Evolutionary conservation across 805 yeast genomes (phyloP), one percentile per base, ranked within the genome.

Genomic region (Maudiozyma pseudohumilis): DNA sequence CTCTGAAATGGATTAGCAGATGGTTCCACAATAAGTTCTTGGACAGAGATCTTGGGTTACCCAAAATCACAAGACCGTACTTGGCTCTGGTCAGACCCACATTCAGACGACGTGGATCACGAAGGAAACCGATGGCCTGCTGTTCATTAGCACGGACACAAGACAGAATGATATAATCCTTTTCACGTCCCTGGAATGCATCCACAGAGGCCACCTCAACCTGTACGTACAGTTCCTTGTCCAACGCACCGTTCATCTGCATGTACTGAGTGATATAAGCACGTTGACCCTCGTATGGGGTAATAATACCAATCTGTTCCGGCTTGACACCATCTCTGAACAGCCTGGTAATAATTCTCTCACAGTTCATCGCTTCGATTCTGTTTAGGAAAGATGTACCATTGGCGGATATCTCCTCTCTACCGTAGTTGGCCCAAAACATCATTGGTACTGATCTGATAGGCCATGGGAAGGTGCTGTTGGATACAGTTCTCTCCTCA

Each of bases 111-210:
- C 95, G 69, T 18, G 87, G 84, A 50, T 86, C 95, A 45, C 77
- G 73, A 55, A 86, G 68, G 60, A 87, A 86, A 6, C 96, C 96
- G 48, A 87, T 81, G 9, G 74, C 72, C 43, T 77, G 79, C 38
- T 68, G 69, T 20, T 75, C 78, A 54, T 86, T 86, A 19, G 94
- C 81, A 54, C 98, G 74, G 6, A 92, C 99, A 74, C 97, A 89
- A 0, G 97, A 87, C 69, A 92, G 74, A 40, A 92, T 76, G 44
- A 92, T 85, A 36, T 94, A 76, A 47, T 92, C 96, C 59, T 89
- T 92, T 56, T 92, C 99, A 60, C 92, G 96, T 48, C 95, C 96
- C 64, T 87, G 99, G 59, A 88, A 92, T 0, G 97, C 98, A 69
- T 92, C 99, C 40, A 92, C 89, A n/a, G 94, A 82, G 6, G 92